These are phyloP conservation scores for Fonsecaea erecta DNA, from an alignment of 2,329 filamentous ascomycete genomes.

Conservation along the genomic window DNA sequence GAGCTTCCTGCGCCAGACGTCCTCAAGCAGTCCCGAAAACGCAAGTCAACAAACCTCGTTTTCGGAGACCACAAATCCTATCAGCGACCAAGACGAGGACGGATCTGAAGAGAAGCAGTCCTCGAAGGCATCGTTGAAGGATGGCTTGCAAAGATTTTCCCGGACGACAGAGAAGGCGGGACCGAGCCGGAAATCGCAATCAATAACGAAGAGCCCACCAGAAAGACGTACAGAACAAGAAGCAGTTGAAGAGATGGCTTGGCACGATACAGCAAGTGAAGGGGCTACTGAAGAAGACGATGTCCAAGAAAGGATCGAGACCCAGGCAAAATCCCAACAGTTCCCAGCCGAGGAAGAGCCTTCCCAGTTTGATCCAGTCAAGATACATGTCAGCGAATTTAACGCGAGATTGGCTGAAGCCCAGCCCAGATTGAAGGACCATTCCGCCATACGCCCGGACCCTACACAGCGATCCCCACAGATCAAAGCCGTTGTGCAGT, in stretches of 20 bases:
- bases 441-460: neutral
- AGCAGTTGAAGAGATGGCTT: constrained; percentile 14
- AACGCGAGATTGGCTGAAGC: constrained; percentile 40
- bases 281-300: constrained; percentile 25
- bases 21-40: constrained; percentile 10
- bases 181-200: constrained; percentile 13
- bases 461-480: constrained; percentile 12
- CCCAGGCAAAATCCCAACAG: constrained; percentile 3
- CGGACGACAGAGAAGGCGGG: constrained; percentile 30
- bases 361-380: constrained; percentile 31
- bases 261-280: constrained; percentile 9
- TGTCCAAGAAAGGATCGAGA: constrained; percentile 8
- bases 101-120: constrained; percentile 16
- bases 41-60: constrained; percentile 9
- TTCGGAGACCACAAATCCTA: neutral
- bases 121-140: constrained; percentile 10
- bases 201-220: constrained; percentile 5
- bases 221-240: constrained; percentile 24
- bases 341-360: constrained; percentile 33
- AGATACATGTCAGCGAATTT: constrained; percentile 40
- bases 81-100: constrained; percentile 11
- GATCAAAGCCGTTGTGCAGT: constrained; percentile 42
- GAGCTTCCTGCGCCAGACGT: constrained; percentile 40
- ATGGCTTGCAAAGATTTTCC: constrained; percentile 32
- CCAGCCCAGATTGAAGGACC: constrained; percentile 20